Percentiles rank a stretch among this genome's conserved stretches.
phyloP scores from a whole-genome alignment of 108 stramenopile species.

The Cylindrotheca closterium region DNA sequence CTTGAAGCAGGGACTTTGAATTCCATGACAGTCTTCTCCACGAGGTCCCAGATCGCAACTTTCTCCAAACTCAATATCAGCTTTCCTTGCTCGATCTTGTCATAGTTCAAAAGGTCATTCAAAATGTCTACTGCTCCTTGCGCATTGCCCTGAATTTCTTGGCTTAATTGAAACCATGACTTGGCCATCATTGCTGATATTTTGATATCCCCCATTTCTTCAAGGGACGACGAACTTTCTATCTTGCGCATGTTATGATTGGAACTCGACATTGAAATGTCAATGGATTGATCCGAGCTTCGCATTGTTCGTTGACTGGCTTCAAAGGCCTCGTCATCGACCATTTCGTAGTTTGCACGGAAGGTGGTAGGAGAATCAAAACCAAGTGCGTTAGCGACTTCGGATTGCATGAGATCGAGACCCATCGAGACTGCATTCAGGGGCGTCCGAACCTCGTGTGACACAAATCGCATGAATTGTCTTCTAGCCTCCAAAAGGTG shows the following conservation, averaged over 20 bases:
- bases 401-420: constrained; percentile 32
- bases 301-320: neutral
- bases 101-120: constrained; percentile 36
- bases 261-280: neutral
- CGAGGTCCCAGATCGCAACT: constrained; percentile 16
- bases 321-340: neutral
- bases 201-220: neutral
- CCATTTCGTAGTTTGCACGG: neutral
- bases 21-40: constrained; percentile 16
- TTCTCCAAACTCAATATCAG: constrained; percentile 15
- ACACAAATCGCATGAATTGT: constrained; percentile 48
- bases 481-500: constrained; percentile 48
- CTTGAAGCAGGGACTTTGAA: constrained; percentile 4
- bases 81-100: constrained; percentile 31
- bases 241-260: neutral
- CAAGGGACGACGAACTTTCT: neutral
- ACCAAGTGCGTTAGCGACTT: constrained; percentile 13
- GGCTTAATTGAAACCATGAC: neutral
- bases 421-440: constrained; percentile 58
- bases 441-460: constrained; percentile 54
- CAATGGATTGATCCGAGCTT: neutral
- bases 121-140: constrained; percentile 10
- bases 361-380: neutral
- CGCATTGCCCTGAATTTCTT: neutral
- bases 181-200: neutral